Evolutionary conservation across 2,329 filamentous ascomycete genomes (phyloP).

Genomic region (Alternaria ventricosa): DNA sequence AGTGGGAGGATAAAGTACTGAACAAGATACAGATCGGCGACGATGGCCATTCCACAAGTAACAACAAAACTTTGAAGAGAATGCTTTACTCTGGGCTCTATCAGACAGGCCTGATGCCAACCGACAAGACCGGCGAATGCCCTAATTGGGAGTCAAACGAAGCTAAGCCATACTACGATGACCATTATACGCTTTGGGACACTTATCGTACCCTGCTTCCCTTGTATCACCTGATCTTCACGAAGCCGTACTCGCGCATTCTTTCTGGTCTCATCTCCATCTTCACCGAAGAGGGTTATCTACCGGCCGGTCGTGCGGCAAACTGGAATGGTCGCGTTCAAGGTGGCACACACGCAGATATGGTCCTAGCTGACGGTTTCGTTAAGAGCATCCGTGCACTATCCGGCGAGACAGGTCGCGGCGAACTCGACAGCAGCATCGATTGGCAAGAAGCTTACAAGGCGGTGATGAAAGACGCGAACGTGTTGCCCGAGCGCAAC

Average conservation of each 20-base stretch:
- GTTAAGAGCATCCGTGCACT: slow-evolving; percentile 35
- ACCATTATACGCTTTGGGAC: slow-evolving; percentile 34
- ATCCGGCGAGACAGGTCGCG: slow-evolving; percentile 1
- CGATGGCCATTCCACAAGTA: slow-evolving; percentile 3
- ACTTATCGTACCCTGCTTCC: slow-evolving; percentile 16
- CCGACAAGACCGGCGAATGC: slow-evolving; percentile 37
- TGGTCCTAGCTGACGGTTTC: slow-evolving; percentile 38
- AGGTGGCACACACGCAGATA: slow-evolving; percentile 46
- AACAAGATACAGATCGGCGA: slow-evolving; percentile 54
- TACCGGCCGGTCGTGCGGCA: slow-evolving; percentile 44
- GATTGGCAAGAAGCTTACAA: slow-evolving; percentile 44
- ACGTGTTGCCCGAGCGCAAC: slow-evolving; percentile 38
- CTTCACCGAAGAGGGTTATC: slow-evolving; percentile 37
- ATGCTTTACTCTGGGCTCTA: slow-evolving; percentile 48
- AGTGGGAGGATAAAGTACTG: slow-evolving; percentile 57
- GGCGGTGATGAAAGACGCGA: slow-evolving; percentile 46
- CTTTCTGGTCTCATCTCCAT: slow-evolving; percentile 21
- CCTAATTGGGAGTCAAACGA: slow-evolving; percentile 32
- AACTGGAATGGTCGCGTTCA: slow-evolving; percentile 46
- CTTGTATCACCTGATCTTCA: slow-evolving; percentile 24
- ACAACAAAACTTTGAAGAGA: slow-evolving; percentile 6
- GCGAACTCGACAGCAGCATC: slow-evolving; percentile 21
- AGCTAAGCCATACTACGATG: slow-evolving; percentile 45
- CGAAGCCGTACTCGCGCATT: slow-evolving; percentile 11
- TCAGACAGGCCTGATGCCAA: slow-evolving; percentile 48